These are phyloP conservation scores for Geranium brycei DNA, from an alignment of 345 rosid species.

Conservation along the genomic window DNA sequence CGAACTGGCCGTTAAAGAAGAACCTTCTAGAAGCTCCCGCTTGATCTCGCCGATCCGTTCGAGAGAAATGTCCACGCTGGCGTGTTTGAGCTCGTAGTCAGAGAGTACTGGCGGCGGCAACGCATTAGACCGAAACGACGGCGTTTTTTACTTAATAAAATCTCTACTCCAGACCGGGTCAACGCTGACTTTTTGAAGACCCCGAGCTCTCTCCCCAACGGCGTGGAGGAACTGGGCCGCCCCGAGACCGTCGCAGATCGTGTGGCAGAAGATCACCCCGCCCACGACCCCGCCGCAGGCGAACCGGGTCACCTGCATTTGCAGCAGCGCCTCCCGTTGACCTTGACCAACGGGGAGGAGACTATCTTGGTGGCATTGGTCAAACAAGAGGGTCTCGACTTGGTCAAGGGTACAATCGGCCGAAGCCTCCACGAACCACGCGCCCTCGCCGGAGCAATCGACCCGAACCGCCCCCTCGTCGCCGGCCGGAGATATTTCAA, in stretches of 20 bases:
- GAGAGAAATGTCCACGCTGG: constrained; percentile 40
- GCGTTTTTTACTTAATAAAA: constrained; percentile 20
- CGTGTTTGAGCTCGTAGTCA: constrained; percentile 25
- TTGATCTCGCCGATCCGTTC: constrained; percentile 34
- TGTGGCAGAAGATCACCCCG: constrained; percentile 48
- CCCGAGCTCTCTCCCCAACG: constrained; percentile 45
- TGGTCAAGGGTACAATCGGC: constrained; percentile 20
- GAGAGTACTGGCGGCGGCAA: no score
- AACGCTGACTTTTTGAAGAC: constrained; percentile 16
- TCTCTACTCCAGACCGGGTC: constrained; percentile 45
- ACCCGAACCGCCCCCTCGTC: constrained; percentile 19
- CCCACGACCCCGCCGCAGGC: constrained; percentile 55
- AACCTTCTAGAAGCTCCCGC: constrained; percentile 18
- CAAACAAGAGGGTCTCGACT: constrained; percentile 20
- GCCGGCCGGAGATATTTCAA: constrained; percentile 18
- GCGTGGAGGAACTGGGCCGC: constrained; percentile 65
- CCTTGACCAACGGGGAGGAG: no score
- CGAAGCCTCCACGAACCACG: constrained; percentile 37
- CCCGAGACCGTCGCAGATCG: constrained; percentile 55
- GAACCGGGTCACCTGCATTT: constrained; percentile 68
- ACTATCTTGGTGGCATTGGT: no score
- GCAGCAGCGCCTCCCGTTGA: constrained; percentile 35
- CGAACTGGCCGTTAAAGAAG: constrained; percentile 25
- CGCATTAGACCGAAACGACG: no score
- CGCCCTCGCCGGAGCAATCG: constrained; percentile 37